A percentile compares a stretch with the other conserved stretches of the same genome.
Conservation (phyloP, 2,329 filamentous ascomycete species). For the Botryotinia narcissicola region DNA sequence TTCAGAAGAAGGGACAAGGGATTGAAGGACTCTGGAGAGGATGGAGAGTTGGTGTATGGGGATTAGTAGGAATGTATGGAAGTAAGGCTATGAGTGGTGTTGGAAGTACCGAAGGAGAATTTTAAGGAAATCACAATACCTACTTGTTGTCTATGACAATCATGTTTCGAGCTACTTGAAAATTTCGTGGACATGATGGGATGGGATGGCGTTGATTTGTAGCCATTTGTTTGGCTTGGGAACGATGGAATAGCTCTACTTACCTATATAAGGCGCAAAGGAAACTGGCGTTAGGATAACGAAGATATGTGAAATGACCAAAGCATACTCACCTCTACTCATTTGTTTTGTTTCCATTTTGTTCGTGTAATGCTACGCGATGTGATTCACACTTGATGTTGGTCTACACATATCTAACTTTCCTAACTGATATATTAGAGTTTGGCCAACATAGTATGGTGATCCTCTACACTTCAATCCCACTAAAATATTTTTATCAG, state of each 20-base stretch:
- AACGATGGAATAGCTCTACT: constrained; percentile 2
- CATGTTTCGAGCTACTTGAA: neutral
- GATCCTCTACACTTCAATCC: neutral
- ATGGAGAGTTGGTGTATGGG: constrained; percentile 58
- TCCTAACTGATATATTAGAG: too few relatives aligned
- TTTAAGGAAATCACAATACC: constrained; percentile 23
- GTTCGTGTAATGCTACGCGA: neutral
- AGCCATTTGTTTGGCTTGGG: neutral
- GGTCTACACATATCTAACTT: neutral
- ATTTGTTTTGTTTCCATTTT: neutral
- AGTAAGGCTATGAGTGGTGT: constrained; percentile 35
- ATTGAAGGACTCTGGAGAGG: constrained; percentile 55
- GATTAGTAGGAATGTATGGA: constrained; percentile 54
- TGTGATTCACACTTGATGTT: neutral
- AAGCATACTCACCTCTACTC: constrained; percentile 2
- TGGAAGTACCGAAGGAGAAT: constrained; percentile 36
- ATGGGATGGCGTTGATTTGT: constrained; percentile 3
- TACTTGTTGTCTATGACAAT: constrained; percentile 5
- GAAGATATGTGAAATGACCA: constrained; percentile 17
- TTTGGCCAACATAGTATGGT: neutral
- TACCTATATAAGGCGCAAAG: constrained; percentile 4
- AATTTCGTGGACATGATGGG: neutral
- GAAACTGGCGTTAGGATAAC: constrained; percentile 9
- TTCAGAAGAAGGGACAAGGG: constrained; percentile 48
- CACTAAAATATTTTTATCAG: neutral